These are phyloP conservation scores for Backusella australiensis DNA, from an alignment of 192 early-diverging fungal species.

Conservation along the genomic window DNA sequence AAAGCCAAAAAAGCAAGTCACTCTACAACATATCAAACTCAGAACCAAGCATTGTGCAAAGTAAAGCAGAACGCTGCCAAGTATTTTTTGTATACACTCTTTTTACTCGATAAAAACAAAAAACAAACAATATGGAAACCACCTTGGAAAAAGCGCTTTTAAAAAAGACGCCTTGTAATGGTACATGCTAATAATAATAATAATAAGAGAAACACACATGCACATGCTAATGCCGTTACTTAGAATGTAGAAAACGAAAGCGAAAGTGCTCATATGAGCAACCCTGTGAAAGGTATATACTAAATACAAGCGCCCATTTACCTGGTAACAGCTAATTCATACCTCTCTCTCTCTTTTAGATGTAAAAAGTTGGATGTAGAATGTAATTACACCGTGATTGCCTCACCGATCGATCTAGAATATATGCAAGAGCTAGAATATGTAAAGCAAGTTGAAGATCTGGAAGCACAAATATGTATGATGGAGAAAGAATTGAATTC, in stretches of 20 bases:
- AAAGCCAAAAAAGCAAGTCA: background rate
- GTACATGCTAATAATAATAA: background rate
- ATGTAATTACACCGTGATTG: slow-evolving; percentile 12
- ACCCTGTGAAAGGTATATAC: slow-evolving; percentile 22
- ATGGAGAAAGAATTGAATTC: slow-evolving; percentile 12
- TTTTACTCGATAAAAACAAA: background rate
- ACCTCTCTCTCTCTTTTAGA: background rate
- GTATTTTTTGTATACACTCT: background rate
- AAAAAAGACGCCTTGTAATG: slow-evolving; percentile 21
- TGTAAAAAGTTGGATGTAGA: slow-evolving; percentile 8
- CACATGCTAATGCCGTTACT: background rate
- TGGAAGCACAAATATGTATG: background rate
- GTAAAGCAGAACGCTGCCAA: background rate
- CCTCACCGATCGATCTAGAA: slow-evolving; percentile 14
- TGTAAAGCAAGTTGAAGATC: background rate
- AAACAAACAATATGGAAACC: background rate
- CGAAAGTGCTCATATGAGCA: slow-evolving; percentile 8
- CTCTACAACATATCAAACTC: background rate
- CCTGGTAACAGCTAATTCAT: background rate
- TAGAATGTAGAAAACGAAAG: slow-evolving; percentile 22
- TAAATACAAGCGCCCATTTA: background rate
- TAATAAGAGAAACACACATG: background rate
- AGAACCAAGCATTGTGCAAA: background rate
- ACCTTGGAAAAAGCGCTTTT: background rate
- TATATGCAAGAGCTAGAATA: slow-evolving; percentile 11